Evolutionary conservation across 345 rosid genomes (phyloP).

Genomic region (Syzygium aromaticum): DNA sequence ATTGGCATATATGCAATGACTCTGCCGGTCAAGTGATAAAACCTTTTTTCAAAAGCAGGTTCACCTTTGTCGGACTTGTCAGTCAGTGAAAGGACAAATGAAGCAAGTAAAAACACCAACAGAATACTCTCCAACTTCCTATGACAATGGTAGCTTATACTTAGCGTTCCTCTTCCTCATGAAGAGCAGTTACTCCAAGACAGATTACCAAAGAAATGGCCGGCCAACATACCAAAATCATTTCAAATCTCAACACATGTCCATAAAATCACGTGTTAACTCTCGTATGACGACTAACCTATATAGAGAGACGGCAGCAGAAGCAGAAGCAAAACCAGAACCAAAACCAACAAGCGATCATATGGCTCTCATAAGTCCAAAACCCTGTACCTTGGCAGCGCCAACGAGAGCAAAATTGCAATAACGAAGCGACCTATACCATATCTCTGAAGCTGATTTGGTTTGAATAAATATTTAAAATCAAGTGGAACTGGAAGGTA

Average conservation of each 20-base stretch:
- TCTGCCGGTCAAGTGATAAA: not conserved
- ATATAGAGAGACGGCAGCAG: too few species aligned
- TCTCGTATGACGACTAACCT: not conserved
- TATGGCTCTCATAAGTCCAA: too few species aligned
- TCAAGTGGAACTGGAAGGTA: too few species aligned
- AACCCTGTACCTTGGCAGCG: too few species aligned
- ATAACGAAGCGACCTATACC: too few species aligned
- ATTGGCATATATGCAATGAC: not conserved
- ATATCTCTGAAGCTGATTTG: too few species aligned
- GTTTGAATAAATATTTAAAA: too few species aligned
- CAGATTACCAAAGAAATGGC: not conserved
- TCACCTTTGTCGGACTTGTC: not conserved
- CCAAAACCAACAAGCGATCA: too few species aligned
- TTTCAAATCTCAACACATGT: not conserved
- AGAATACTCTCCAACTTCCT: not conserved
- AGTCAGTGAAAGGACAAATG: not conserved
- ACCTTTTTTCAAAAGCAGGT: not conserved
- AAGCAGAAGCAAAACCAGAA: too few species aligned
- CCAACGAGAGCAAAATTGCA: too few species aligned
- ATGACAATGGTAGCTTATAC: not conserved
- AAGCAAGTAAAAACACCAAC: not conserved
- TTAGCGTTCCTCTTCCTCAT: not conserved
- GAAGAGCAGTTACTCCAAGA: not conserved
- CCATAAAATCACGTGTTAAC: not conserved
- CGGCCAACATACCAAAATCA: not conserved